phyloP scores from a whole-genome alignment of 2,329 filamentous ascomycete species.

The Colletotrichum spaethianum region DNA sequence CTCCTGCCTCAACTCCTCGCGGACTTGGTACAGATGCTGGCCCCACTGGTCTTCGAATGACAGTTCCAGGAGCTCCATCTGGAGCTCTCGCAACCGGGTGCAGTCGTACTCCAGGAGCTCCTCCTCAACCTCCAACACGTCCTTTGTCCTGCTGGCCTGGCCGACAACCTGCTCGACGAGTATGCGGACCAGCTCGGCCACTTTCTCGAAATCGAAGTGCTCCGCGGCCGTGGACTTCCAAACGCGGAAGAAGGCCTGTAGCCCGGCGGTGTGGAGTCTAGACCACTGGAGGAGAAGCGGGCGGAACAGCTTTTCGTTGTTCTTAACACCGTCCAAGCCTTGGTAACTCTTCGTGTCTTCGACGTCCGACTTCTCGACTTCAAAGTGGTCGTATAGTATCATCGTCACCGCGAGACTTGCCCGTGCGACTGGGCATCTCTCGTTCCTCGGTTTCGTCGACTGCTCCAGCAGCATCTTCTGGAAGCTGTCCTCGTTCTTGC shows the following conservation, averaged over 20 bases:
- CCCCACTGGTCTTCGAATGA: conserved; percentile 97
- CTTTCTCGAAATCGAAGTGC: conserved; percentile 91
- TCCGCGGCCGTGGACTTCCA: conserved; percentile 94
- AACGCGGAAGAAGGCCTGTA: conserved; percentile 90
- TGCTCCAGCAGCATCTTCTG: conserved; percentile 95
- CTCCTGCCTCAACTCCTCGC: conserved; percentile 91
- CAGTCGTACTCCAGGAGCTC: conserved; percentile 90
- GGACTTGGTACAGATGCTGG: conserved; percentile 88
- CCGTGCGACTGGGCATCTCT: conserved; percentile 88
- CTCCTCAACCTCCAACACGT: conserved; percentile 89
- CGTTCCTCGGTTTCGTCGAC: conserved; percentile 76
- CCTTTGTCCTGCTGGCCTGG: conserved; percentile 83
- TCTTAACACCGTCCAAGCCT: conserved; percentile 79
- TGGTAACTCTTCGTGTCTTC: conserved; percentile 85
- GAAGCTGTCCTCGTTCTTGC: conserved; percentile 91
- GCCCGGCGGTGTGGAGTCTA: conserved; percentile 84
- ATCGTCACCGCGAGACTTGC: conserved; percentile 89
- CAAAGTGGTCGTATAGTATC: conserved; percentile 95
- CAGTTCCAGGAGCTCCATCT: conserved; percentile 93
- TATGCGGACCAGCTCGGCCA: conserved; percentile 91
- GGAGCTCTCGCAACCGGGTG: conserved; percentile 81
- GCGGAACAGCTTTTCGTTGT: conserved; percentile 88
- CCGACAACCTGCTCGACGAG: conserved; percentile 92
- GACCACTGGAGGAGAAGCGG: conserved; percentile 95
- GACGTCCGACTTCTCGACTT: conserved; percentile 86